Conservation (phyloP, 352 stramenopile species). For the Pythium dissotocum region DNA sequence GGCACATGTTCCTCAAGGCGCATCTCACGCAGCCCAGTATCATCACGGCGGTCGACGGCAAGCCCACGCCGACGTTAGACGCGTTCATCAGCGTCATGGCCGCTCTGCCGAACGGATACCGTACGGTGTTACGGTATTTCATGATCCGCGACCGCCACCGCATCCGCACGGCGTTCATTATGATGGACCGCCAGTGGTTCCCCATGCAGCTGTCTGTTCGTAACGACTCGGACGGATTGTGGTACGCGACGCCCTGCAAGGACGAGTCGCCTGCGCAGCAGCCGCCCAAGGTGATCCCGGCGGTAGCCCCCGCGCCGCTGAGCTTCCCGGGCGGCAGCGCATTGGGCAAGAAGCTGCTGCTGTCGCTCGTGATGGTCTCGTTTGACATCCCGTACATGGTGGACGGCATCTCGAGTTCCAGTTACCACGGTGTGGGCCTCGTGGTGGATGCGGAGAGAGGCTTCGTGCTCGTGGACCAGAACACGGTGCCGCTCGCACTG, state of each 20-base stretch:
- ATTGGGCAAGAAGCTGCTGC: conserved; percentile 68
- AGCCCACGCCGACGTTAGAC: conserved; percentile 79
- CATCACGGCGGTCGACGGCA: conserved; percentile 80
- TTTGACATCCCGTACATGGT: conserved; percentile 93
- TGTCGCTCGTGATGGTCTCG: conserved; percentile 89
- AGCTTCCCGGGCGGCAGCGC: conserved; percentile 70
- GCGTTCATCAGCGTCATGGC: conserved; percentile 78
- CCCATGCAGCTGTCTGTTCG: conserved; percentile 78
- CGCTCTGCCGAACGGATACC: conserved; percentile 73
- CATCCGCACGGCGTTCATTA: conserved; percentile 84
- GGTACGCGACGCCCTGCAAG: conserved; percentile 51
- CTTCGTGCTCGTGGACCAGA: conserved; percentile 92
- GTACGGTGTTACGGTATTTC: conserved; percentile 85
- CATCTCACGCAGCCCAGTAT: conserved; percentile 85
- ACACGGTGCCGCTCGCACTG: conserved; percentile 88
- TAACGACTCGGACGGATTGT: conserved; percentile 73
- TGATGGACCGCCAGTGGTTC: conserved; percentile 91
- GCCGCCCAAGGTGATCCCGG: conserved; percentile 38
- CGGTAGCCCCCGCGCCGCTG: conserved; percentile 55
- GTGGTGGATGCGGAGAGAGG: conserved; percentile 83
- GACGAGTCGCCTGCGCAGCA: conserved; percentile 22
- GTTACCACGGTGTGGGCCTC: conserved; percentile 88
- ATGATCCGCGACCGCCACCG: conserved; percentile 87
- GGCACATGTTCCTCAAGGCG: conserved; percentile 91
- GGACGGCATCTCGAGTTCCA: conserved; percentile 89